These are phyloP conservation scores for Phytophthora agathidicida DNA, from an alignment of 352 stramenopile species.

Conservation along the genomic window DNA sequence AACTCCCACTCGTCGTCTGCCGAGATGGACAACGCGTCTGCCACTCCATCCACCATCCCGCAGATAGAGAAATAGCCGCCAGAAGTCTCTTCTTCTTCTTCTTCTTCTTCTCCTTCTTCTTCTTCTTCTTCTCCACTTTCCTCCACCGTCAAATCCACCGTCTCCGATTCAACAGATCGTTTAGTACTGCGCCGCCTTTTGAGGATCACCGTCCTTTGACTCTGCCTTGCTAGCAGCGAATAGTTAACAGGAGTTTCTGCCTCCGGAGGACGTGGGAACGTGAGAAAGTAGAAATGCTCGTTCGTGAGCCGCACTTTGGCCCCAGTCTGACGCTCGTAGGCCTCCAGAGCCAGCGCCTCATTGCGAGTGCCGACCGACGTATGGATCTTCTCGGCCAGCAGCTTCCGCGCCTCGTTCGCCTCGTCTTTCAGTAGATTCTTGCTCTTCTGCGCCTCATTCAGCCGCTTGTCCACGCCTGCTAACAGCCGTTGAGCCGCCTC, in stretches of 20 bases:
- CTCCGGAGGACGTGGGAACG: constrained; percentile 42
- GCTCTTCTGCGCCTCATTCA: constrained; percentile 47
- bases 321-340: constrained; percentile 69
- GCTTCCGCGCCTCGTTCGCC: constrained; percentile 41
- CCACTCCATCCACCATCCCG: constrained; percentile 81
- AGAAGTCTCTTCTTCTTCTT: not conserved
- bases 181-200: constrained; percentile 12
- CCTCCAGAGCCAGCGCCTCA: constrained; percentile 19
- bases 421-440: constrained; percentile 47
- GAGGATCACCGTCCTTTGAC: constrained; percentile 16
- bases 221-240: constrained; percentile 24
- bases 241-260: constrained; percentile 28
- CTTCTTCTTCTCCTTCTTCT: not conserved
- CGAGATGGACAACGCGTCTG: constrained; percentile 59
- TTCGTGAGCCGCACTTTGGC: constrained; percentile 68
- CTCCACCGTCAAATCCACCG: constrained; percentile 10
- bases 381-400: constrained; percentile 65
- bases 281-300: constrained; percentile 69
- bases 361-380: constrained; percentile 74
- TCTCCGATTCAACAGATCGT: not conserved
- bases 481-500: constrained; percentile 42
- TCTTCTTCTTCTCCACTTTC: not conserved
- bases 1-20: constrained; percentile 67
- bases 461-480: constrained; percentile 43
- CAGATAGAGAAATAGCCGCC: constrained; percentile 72